Conservation (phyloP, 2,329 filamentous ascomycete species). For the Pyricularia sp. region DNA sequence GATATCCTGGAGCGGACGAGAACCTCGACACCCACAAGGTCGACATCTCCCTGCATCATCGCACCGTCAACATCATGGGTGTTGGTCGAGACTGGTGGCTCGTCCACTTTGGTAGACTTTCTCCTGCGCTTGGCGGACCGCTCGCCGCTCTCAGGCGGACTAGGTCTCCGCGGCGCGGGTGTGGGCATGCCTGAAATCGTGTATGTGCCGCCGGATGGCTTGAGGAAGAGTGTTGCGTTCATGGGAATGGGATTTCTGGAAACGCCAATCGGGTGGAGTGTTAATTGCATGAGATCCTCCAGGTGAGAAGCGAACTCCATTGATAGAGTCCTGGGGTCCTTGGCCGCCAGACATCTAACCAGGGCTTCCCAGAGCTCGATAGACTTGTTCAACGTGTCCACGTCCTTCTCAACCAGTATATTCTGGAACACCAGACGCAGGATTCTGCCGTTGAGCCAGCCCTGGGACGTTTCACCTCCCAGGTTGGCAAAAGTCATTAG, state of each 20-base stretch:
- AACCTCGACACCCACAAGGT: constrained; percentile 82
- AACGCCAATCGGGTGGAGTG: constrained; percentile 85
- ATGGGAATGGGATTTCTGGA: constrained; percentile 86
- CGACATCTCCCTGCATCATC: constrained; percentile 95
- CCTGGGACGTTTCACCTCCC: constrained; percentile 67
- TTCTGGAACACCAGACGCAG: constrained; percentile 91
- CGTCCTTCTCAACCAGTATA: constrained; percentile 83
- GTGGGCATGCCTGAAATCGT: constrained; percentile 35
- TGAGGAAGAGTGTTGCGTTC: constrained; percentile 82
- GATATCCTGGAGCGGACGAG: constrained; percentile 85
- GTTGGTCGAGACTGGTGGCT: constrained; percentile 50
- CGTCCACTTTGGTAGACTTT: constrained; percentile 76
- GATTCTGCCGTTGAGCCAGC: constrained; percentile 87
- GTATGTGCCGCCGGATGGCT: constrained; percentile 83
- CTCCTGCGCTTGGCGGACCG: constrained; percentile 67
- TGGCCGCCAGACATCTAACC: constrained; percentile 53
- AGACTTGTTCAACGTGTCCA: constrained; percentile 71
- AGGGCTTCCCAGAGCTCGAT: constrained; percentile 80
- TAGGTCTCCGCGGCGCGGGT: constrained; percentile 33
- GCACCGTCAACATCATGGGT: constrained; percentile 94
- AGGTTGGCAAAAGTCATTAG: constrained; percentile 88
- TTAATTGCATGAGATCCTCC: constrained; percentile 72
- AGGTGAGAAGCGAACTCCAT: constrained; percentile 68
- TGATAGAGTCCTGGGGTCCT: constrained; percentile 54
- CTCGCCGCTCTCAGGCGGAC: constrained; percentile 45